These are phyloP conservation scores for Baeospora myosura DNA, from an alignment of 1,284 basidiomycete genomes.

Conservation along the genomic window DNA sequence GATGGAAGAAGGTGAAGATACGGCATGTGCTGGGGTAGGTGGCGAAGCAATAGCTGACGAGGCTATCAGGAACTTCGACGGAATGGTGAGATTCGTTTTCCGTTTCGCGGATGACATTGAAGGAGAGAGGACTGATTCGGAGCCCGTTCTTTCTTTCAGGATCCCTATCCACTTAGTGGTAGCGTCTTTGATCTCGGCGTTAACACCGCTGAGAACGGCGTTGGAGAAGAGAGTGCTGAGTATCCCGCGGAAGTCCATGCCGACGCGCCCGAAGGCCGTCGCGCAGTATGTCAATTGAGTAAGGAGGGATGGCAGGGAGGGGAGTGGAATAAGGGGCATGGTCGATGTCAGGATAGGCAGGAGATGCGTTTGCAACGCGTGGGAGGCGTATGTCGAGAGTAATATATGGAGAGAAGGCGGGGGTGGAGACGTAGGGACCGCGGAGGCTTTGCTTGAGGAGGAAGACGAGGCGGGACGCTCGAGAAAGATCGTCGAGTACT, in stretches of 20 bases:
- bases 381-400: constrained; percentile 46
- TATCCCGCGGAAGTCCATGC: constrained; percentile 71
- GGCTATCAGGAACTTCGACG: constrained; percentile 46
- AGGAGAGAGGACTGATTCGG: constrained; percentile 3
- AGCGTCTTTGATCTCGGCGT: constrained; percentile 32
- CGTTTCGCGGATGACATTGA: not conserved
- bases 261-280: constrained; percentile 87
- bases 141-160: constrained; percentile 22
- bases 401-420: constrained; percentile 35
- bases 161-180: constrained; percentile 7
- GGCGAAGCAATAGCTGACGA: constrained; percentile 26
- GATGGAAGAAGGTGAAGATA: constrained; percentile 21
- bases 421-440: constrained; percentile 13
- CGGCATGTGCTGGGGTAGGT: constrained; percentile 21
- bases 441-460: too few relatives aligned
- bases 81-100: constrained; percentile 17
- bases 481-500: constrained; percentile 86
- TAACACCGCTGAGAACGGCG: constrained; percentile 41
- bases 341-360: constrained; percentile 52
- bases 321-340: constrained; percentile 38
- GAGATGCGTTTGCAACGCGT: constrained; percentile 44
- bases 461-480: constrained; percentile 49
- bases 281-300: constrained; percentile 91
- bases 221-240: constrained; percentile 60
- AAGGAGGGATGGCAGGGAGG: constrained; percentile 72